Evolutionary conservation across 306 rosid species (phyloP), one percentile per base, ranked within the genome.

Genomic region (Prosopis cineraria): DNA sequence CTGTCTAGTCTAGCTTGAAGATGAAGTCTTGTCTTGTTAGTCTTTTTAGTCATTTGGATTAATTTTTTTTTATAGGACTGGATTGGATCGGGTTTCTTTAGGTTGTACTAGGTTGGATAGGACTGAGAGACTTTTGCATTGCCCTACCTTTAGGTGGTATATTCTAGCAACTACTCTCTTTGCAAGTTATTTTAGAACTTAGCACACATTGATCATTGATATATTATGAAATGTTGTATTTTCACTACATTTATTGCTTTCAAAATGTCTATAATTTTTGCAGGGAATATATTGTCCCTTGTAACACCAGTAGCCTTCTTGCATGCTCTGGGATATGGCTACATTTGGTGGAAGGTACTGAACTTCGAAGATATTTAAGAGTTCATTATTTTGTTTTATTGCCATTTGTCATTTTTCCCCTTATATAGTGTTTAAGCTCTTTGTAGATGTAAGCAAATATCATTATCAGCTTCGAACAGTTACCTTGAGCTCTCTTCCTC

Each of bases 321-420:
- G 69, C 96, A 97, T 41, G 96, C 87, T 33, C 45, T 88, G 82
- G 96, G 98, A 73, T 96, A 91, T 67, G 94, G 92, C 65, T 96
- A 96, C 92, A 93, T 96, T 96, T 83, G 96, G 96, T 93, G 91
- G 97, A 96, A 93, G 99, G 99, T 96, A 75, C 44, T 45, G 20
- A 31, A 53, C 36, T 47, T 58, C 19, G 74, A 67, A 11, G 31
- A 31, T 80, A n/a, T 39, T 63, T 36, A 48, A 12, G 29, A 52
- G 16, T 56, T 37, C 27, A 22, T 83, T n/a, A 8, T n/a, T 71
- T 75, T 53, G 50, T 72, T 78, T 75, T 66, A 66, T 75, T 64
- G 71, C 20, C 59, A 47, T 73, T 30, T 73, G 33, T 74, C n/a
- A 33, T 33, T 59, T 83, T 30, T 64, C 71, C 55, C 40, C 39